phyloP scores from a whole-genome alignment of 176 grass and related monocot genomes.

The Hordeum marinum region DNA sequence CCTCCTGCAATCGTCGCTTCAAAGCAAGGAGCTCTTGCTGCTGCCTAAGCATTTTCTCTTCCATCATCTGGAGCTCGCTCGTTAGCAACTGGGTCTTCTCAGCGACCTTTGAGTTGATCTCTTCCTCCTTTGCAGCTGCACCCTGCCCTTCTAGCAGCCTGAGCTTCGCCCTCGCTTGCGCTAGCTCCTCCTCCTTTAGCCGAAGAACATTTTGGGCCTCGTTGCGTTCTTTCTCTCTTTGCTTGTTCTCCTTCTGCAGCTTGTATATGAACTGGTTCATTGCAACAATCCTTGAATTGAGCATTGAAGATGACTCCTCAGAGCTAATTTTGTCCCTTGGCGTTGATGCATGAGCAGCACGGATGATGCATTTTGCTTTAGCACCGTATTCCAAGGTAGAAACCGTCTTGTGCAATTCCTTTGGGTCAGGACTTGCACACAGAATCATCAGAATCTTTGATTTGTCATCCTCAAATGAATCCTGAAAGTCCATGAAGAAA shows the following conservation, averaged over 20 bases:
- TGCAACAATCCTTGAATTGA: constrained; percentile 62
- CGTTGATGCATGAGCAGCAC: constrained; percentile 57
- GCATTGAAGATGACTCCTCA: constrained; percentile 56
- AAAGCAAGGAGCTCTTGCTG: constrained; percentile 49
- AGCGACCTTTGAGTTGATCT: constrained; percentile 49
- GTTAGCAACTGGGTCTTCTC: constrained; percentile 41
- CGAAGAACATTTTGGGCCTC: constrained; percentile 42
- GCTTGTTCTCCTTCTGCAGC: constrained; percentile 70
- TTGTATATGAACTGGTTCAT: constrained; percentile 92
- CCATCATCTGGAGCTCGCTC: constrained; percentile 47
- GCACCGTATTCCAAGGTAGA: constrained; percentile 91
- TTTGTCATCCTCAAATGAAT: constrained; percentile 91
- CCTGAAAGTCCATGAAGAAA: constrained; percentile 45
- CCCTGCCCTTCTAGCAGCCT: constrained; percentile 49
- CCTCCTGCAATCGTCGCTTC: constrained; percentile 50
- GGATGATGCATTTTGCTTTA: constrained; percentile 94
- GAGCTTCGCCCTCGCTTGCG: constrained; percentile 37
- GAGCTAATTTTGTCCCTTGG: constrained; percentile 58
- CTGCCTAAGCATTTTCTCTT: constrained; percentile 50
- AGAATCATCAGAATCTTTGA: constrained; percentile 99
- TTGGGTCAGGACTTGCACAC: constrained; percentile 86
- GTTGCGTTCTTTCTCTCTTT: constrained; percentile 54
- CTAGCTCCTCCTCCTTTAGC: constrained; percentile 63
- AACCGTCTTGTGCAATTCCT: constrained; percentile 88
- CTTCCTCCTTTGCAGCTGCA: constrained; percentile 38